A percentile compares a stretch with the other conserved stretches of the same genome.
phyloP scores from a whole-genome alignment of 495 filamentous ascomycete species.

The Jackrogersella minutella region DNA sequence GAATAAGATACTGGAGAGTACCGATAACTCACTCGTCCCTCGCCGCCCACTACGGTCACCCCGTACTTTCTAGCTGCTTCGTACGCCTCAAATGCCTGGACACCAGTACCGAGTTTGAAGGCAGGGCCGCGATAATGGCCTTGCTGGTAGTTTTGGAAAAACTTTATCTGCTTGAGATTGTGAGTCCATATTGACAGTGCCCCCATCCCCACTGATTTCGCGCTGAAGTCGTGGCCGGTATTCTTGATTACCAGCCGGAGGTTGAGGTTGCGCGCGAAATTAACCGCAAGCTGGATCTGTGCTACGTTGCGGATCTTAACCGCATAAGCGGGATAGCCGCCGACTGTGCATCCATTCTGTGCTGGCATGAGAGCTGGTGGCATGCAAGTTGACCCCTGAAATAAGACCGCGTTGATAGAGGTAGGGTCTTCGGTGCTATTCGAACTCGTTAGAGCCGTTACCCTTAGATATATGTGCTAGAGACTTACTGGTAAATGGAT shows the following conservation, averaged over 20 bases:
- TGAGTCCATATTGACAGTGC: slow-evolving; percentile 61
- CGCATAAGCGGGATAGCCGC: slow-evolving; percentile 64
- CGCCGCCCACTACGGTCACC: slow-evolving; percentile 58
- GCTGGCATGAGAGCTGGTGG: slow-evolving; percentile 50
- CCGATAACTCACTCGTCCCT: slow-evolving; percentile 49
- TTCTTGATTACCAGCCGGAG: slow-evolving; percentile 70
- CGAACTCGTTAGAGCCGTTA: slow-evolving; percentile 24
- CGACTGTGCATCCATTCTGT: slow-evolving; percentile 57
- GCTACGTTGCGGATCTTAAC: slow-evolving; percentile 61
- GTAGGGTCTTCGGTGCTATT: slow-evolving; percentile 47
- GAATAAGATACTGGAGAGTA: not conserved
- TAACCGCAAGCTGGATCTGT: slow-evolving; percentile 68
- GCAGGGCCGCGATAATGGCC: slow-evolving; percentile 53
- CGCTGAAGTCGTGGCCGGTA: slow-evolving; percentile 62
- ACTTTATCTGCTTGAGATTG: slow-evolving; percentile 54
- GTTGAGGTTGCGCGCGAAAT: slow-evolving; percentile 67
- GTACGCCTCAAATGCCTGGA: slow-evolving; percentile 57
- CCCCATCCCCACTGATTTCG: slow-evolving; percentile 58
- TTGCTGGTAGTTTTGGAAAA: slow-evolving; percentile 51
- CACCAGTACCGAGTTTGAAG: slow-evolving; percentile 58
- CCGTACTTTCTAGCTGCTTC: slow-evolving; percentile 49
- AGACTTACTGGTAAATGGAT: slow-evolving; percentile 40
- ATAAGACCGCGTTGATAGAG: slow-evolving; percentile 56
- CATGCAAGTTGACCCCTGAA: slow-evolving; percentile 52
- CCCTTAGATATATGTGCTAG: not conserved